Evolutionary conservation across 345 rosid genomes (phyloP).

Genomic region (Hypericum perforatum): DNA sequence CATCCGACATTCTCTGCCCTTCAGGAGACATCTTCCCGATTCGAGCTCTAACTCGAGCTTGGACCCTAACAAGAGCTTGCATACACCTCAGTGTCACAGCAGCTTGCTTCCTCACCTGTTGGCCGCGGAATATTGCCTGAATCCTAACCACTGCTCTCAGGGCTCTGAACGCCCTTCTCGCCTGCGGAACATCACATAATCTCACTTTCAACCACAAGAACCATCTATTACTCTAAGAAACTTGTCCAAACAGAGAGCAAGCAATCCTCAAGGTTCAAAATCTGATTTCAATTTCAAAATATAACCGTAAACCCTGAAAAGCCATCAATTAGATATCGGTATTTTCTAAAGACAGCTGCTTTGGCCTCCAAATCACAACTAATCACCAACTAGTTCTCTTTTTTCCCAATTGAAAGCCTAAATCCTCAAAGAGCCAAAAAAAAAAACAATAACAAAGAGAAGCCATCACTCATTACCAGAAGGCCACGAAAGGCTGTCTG

Average conservation of each 20-base stretch:
- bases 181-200: conserved; percentile 26
- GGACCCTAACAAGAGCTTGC: conserved; percentile 95
- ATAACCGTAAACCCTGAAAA: not conserved
- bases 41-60: conserved; percentile 63
- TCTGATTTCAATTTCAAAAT: too few species aligned
- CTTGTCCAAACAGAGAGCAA: too few species aligned
- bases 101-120: conserved; percentile 84
- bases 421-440: not conserved
- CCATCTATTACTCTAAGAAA: too few species aligned
- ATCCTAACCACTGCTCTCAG: conserved; percentile 80
- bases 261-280: too few species aligned
- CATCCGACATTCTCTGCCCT: conserved; percentile 20
- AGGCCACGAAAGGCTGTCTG: conserved; percentile 79
- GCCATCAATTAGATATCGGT: not conserved
- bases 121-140: conserved; percentile 79
- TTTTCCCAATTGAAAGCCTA: too few species aligned
- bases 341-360: too few species aligned
- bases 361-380: too few species aligned
- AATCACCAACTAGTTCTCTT: too few species aligned
- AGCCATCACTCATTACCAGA: conserved; percentile 34
- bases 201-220: too few species aligned
- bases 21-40: conserved; percentile 27
- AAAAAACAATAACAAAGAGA: not conserved
- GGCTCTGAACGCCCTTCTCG: conserved; percentile 75
- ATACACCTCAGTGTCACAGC: conserved; percentile 84